A percentile compares a stretch with the other conserved stretches of the same genome.
phyloP scores from a whole-genome alignment of 306 rosid species.

The Quercus engelmannii region DNA sequence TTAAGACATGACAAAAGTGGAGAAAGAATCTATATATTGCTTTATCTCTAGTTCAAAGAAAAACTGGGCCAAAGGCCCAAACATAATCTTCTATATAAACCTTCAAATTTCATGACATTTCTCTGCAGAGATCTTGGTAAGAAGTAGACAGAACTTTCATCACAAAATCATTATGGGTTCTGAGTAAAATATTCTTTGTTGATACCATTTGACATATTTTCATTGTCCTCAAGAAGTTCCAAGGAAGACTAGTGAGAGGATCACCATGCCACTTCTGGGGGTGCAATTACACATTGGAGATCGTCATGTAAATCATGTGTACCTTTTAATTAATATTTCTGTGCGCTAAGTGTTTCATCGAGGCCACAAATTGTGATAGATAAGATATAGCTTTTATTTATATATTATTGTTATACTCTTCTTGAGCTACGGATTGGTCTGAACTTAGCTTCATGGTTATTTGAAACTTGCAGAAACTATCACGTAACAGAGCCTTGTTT shows the following conservation, averaged over 20 bases:
- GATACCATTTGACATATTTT: neutral
- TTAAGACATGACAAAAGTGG: conserved; percentile 6
- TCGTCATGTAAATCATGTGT: conserved; percentile 36
- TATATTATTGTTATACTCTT: too few relatives aligned
- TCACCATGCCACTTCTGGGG: conserved; percentile 46
- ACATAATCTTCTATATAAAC: neutral
- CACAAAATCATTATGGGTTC: neutral
- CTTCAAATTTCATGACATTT: neutral
- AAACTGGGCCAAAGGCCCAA: conserved; percentile 22
- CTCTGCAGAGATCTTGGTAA: neutral
- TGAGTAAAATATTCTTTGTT: neutral
- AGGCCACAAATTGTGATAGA: neutral
- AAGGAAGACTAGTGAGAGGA: neutral
- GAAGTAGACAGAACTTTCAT: neutral
- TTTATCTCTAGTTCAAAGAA: conserved; percentile 42
- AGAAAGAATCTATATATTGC: conserved; percentile 9
- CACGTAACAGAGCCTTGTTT: neutral
- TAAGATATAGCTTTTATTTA: neutral
- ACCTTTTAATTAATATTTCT: neutral
- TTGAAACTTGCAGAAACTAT: neutral
- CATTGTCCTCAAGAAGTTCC: neutral
- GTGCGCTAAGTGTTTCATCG: neutral
- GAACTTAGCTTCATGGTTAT: neutral
- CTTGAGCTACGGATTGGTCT: too few relatives aligned
- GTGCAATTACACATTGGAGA: conserved; percentile 41